These are phyloP conservation scores for Cryptosporidium xiaoi DNA, from an alignment of 169 alveolate species.

Conservation along the genomic window DNA sequence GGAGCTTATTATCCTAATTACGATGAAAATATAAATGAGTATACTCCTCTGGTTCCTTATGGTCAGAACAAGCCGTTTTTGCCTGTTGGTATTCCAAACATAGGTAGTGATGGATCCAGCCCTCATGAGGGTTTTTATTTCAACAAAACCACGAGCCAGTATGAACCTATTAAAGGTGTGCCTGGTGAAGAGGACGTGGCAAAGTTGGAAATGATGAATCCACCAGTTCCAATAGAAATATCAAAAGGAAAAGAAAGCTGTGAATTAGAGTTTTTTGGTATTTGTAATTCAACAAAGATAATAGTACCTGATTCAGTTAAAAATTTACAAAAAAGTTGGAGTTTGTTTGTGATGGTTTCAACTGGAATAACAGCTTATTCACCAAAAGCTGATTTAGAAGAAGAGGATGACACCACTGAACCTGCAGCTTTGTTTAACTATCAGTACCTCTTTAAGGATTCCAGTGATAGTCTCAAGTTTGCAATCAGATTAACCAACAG, in stretches of 20 bases:
- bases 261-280: conserved; percentile 17
- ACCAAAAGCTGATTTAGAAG: not conserved
- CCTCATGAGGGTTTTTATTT: conserved; percentile 28
- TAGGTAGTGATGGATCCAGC: not conserved
- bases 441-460: conserved; percentile 10
- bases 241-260: conserved; percentile 19
- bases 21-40: conserved; percentile 3
- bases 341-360: conserved; percentile 24
- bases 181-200: not conserved
- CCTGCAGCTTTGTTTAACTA: not conserved
- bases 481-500: not conserved
- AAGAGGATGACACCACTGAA: too few species aligned
- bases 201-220: not conserved
- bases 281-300: conserved; percentile 42
- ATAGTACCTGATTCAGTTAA: not conserved
- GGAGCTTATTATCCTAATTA: conserved; percentile 33
- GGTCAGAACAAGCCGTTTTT: conserved; percentile 35
- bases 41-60: conserved; percentile 31
- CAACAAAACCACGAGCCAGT: conserved; percentile 56
- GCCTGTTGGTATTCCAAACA: conserved; percentile 56
- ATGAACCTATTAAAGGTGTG: not conserved
- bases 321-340: not conserved
- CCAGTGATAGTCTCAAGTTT: not conserved
- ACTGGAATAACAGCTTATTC: conserved; percentile 31
- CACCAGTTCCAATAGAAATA: conserved; percentile 24